phyloP scores from a whole-genome alignment of 2,329 filamentous ascomycete species.

The Stachybotrys chlorohalonatus region DNA sequence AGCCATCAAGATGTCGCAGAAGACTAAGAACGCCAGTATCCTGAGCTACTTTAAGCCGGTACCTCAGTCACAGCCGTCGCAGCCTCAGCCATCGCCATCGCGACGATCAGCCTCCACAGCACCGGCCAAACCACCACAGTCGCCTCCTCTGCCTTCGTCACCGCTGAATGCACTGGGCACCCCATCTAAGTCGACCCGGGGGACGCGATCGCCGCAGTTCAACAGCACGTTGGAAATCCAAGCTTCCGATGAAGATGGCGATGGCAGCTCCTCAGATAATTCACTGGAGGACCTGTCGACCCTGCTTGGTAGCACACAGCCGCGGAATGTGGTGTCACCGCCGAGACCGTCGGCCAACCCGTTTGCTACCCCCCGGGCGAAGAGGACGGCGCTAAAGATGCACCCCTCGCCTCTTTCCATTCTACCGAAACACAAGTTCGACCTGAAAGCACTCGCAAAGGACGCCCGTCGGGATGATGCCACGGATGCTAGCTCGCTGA shows the following conservation, averaged over 20 bases:
- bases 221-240: slow-evolving; percentile 51
- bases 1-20: slow-evolving; percentile 11
- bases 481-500: slow-evolving; percentile 44
- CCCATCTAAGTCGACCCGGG: slow-evolving; percentile 8
- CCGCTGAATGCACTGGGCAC: slow-evolving; percentile 14
- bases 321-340: slow-evolving; percentile 9
- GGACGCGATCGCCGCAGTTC: slow-evolving; percentile 7
- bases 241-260: slow-evolving; percentile 64
- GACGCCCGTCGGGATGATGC: slow-evolving; percentile 51
- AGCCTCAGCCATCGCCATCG: slow-evolving; percentile 1
- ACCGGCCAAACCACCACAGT: slow-evolving; percentile 4
- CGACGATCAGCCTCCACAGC: slow-evolving; percentile 7
- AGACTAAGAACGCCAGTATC: slow-evolving; percentile 21
- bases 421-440: slow-evolving; percentile 51
- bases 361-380: slow-evolving; percentile 36
- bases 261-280: slow-evolving; percentile 46
- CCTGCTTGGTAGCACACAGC: slow-evolving; percentile 18
- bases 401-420: slow-evolving; percentile 40
- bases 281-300: slow-evolving; percentile 44
- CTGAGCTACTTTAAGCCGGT: slow-evolving; percentile 28
- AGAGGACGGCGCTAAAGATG: slow-evolving; percentile 31
- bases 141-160: slow-evolving; percentile 15
- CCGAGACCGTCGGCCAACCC: slow-evolving; percentile 7
- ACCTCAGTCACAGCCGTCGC: slow-evolving; percentile 4
- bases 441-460: slow-evolving; percentile 52